Percentiles rank a stretch among this genome's conserved stretches.
These are phyloP conservation scores for Cladosporium sp. DNA, from an alignment of 2,329 filamentous ascomycete species.

Conservation along the genomic window DNA sequence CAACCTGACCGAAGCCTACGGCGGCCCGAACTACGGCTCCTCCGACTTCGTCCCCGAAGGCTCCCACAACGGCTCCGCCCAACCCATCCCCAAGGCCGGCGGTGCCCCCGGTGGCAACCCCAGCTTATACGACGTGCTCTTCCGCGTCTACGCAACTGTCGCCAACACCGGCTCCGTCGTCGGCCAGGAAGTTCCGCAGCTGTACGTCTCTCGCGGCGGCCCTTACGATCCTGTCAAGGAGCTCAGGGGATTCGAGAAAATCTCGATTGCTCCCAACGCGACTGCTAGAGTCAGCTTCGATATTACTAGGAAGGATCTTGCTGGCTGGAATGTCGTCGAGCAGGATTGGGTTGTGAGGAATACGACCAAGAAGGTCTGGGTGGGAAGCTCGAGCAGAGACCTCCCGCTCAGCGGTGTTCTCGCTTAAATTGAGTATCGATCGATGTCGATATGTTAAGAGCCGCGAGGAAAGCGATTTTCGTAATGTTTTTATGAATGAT, in stretches of 20 bases:
- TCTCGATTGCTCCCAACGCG: constrained; percentile 64
- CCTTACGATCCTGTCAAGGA: constrained; percentile 58
- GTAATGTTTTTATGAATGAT: too few species aligned
- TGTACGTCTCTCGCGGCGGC: constrained; percentile 74
- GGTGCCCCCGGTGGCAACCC: constrained; percentile 59
- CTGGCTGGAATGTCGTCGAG: constrained; percentile 71
- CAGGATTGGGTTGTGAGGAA: constrained; percentile 73
- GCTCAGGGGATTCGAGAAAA: constrained; percentile 73
- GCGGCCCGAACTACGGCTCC: constrained; percentile 56
- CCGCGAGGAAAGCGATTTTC: too few species aligned
- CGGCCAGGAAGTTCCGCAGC: constrained; percentile 66
- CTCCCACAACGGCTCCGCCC: constrained; percentile 51
- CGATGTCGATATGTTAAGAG: too few species aligned
- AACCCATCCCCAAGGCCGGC: constrained; percentile 56
- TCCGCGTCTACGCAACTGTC: constrained; percentile 60
- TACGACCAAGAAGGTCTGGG: constrained; percentile 53
- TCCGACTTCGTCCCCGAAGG: constrained; percentile 57
- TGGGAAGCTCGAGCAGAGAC: constrained; percentile 54
- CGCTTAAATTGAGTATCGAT: neutral
- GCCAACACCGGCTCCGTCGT: constrained; percentile 61
- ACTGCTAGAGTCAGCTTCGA: constrained; percentile 59
- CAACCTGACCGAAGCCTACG: constrained; percentile 51
- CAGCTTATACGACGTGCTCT: constrained; percentile 62
- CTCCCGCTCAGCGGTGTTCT: constrained; percentile 33
- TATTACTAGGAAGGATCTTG: constrained; percentile 72